Percentiles rank a stretch among this genome's conserved stretches.
These are phyloP conservation scores for Epichloe baconii DNA, from an alignment of 2,329 filamentous ascomycete species.

Conservation along the genomic window DNA sequence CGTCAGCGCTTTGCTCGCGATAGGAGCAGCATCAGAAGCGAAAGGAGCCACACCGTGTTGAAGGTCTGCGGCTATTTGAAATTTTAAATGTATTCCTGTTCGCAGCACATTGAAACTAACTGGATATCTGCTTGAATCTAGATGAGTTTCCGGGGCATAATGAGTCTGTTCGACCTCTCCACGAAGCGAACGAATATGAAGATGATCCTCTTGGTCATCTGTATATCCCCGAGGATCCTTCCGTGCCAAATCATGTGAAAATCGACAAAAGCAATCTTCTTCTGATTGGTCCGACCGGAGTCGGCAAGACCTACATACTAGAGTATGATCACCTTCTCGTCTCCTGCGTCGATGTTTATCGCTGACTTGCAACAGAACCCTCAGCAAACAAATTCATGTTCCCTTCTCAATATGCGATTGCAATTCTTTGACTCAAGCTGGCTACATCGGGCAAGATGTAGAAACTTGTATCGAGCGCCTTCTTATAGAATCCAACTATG, in stretches of 20 bases:
- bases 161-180: conserved; percentile 31
- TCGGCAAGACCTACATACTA: conserved; percentile 92
- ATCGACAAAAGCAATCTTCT: conserved; percentile 95
- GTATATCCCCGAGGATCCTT: conserved; percentile 34
- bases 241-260: conserved; percentile 41
- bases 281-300: conserved; percentile 80
- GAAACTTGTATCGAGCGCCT: conserved; percentile 87
- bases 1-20: conserved; percentile 61
- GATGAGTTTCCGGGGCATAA: conserved; percentile 43
- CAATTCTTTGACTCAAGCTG: conserved; percentile 89
- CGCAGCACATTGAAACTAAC: conserved; percentile 9
- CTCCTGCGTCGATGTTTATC: neutral
- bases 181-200: conserved; percentile 21
- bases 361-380: conserved; percentile 46
- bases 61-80: conserved; percentile 43
- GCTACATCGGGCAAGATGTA: conserved; percentile 97
- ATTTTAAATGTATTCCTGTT: neutral
- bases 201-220: conserved; percentile 27
- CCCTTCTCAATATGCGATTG: conserved; percentile 94
- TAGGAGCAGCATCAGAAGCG: conserved; percentile 41
- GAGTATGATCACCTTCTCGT: conserved; percentile 33
- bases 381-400: conserved; percentile 85
- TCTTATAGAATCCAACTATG: conserved; percentile 80
- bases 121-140: conserved; percentile 24
- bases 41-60: conserved; percentile 57